phyloP scores from a whole-genome alignment of 208 protist species.

The Ichthyophonus hoferi region DNA sequence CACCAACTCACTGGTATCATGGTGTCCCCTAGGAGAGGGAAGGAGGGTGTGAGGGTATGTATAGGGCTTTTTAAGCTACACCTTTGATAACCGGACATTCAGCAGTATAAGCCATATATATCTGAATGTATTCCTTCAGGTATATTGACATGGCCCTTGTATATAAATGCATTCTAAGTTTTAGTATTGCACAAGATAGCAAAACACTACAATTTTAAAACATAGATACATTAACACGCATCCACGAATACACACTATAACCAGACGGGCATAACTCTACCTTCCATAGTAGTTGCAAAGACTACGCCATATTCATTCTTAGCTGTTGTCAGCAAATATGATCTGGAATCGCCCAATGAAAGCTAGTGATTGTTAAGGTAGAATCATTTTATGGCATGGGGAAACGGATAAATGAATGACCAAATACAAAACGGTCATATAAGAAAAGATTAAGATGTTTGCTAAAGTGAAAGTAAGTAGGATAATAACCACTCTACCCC shows the following conservation, averaged over 20 bases:
- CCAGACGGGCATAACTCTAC: background rate
- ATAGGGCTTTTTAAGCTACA: background rate
- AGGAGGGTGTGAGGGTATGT: background rate
- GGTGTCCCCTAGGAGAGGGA: background rate
- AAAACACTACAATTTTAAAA: background rate
- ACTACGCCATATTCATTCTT: slow-evolving; percentile 71
- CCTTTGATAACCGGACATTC: background rate
- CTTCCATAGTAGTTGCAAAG: slow-evolving; percentile 57
- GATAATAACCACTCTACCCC: too few relatives aligned
- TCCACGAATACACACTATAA: background rate
- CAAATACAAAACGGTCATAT: too few relatives aligned
- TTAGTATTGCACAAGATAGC: background rate
- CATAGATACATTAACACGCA: background rate
- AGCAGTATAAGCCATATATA: background rate
- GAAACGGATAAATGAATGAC: too few relatives aligned
- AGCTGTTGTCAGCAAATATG: slow-evolving; percentile 69
- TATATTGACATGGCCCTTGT: background rate
- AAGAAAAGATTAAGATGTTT: too few relatives aligned
- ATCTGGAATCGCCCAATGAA: slow-evolving; percentile 66
- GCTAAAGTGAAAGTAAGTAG: too few relatives aligned
- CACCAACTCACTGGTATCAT: slow-evolving; percentile 11
- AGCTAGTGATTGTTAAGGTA: slow-evolving; percentile 42
- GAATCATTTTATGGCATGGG: too few relatives aligned
- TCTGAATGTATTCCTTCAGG: background rate
- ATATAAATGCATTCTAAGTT: background rate